Base-by-base conservation (phyloP, 371 early-diverging fungal genomes). In the Apophysomyces sp. region DNA sequence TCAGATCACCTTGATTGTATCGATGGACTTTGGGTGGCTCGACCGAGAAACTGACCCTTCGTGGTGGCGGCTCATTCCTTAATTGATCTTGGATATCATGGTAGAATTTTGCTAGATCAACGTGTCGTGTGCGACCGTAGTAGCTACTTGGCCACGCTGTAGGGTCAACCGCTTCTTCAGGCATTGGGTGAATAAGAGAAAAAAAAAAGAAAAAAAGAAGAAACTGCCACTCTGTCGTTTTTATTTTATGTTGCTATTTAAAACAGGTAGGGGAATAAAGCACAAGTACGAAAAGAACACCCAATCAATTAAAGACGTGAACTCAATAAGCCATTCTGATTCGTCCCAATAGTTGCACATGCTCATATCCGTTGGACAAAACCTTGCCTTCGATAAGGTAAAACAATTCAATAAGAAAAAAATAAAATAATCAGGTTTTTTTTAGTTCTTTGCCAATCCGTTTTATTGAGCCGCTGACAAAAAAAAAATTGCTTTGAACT, bases 141-240 rank as follows among this genome's bases (percentile, higher is more conserved):
- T 69, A 69, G 34, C 69, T 69, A 27, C 69, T 69, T n/a, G 69
- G 69, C 69, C 69, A 69, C 36, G 69, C 69, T 5, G 64, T 24
- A 8, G 57, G 24, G 31, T 68, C 68, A 12, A 78, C 87, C 86
- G 68, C 76, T 83, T 18, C 89, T 89, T 76, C 72, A 72, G 28
- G 79, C 84, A 57, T 91, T 29, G 29, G 65, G 63, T 60, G 16
- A 67, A 39, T 28, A 53, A 52, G 54, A 54, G 28, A 39, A 52
- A 37, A 62, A 64, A 63, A 52, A 61, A 62, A 52, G 32, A 62
- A 55, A 39, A 39, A 60, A 51, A 61, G 55, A 53, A 56, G 40
- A 39, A 18, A 15, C 40, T 40, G 40, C 30, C 18, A 13, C 36
- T 59, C 30, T 39, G 31, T 51, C 51, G 8, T 44, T 21, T 44